Conservation (phyloP, 2,329 filamentous ascomycete genomes). For the Sporothrix schenckii region DNA sequence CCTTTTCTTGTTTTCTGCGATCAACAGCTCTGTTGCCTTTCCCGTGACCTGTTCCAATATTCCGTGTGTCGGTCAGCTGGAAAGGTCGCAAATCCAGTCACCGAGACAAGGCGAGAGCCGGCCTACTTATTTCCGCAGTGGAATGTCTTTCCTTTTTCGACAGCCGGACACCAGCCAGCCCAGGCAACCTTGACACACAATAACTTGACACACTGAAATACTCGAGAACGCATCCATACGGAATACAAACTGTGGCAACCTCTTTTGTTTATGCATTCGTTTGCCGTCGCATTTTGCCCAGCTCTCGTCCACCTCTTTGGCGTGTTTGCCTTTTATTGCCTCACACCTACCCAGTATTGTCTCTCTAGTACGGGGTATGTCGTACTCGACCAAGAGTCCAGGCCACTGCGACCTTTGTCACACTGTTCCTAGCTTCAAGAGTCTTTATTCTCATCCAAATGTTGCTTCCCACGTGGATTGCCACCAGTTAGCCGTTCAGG, state of each 20-base stretch:
- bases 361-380: background rate
- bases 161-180: background rate
- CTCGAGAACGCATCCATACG: background rate
- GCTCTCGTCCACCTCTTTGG: background rate
- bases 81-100: slow-evolving; percentile 9
- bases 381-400: background rate
- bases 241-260: background rate
- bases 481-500: background rate
- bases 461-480: slow-evolving; percentile 11
- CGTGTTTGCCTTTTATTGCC: background rate
- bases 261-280: background rate
- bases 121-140: background rate
- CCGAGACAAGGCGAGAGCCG: slow-evolving; percentile 22
- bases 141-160: background rate
- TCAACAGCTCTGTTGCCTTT: background rate
- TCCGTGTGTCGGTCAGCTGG: slow-evolving; percentile 13
- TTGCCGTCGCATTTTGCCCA: background rate
- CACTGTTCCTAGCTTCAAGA: background rate
- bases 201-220: background rate
- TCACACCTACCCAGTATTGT: background rate
- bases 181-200: too few species aligned
- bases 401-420: background rate
- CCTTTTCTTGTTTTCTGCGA: background rate
- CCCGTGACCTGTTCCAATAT: background rate
- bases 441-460: background rate